phyloP scores from a whole-genome alignment of 352 stramenopile genomes.

The Globisporangium irregulare region DNA sequence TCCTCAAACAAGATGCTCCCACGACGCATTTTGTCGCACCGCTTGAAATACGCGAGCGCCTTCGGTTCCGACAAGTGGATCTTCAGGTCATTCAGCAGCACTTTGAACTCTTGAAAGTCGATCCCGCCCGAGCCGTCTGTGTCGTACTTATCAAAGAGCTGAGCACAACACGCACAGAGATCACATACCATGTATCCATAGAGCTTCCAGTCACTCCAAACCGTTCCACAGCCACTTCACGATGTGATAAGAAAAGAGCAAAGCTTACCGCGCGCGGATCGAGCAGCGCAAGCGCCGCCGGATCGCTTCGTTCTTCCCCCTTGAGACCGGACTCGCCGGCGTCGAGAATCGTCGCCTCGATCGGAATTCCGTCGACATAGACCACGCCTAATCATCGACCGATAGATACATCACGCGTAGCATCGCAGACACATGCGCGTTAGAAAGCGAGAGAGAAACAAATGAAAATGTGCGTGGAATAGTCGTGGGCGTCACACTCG shows the following conservation, averaged over 20 bases:
- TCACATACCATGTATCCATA: too few species aligned
- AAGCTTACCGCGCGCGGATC: constrained; percentile 44
- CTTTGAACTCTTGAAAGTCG: constrained; percentile 74
- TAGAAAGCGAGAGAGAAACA: neutral
- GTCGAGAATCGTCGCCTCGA: constrained; percentile 57
- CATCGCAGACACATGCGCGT: neutral
- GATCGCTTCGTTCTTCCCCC: constrained; percentile 38
- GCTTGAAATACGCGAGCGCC: constrained; percentile 72
- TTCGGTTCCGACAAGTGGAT: constrained; percentile 69
- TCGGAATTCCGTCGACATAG: constrained; percentile 72
- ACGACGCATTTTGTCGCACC: constrained; percentile 59
- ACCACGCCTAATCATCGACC: constrained; percentile 42
- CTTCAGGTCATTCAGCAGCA: constrained; percentile 56
- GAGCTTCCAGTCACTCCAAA: too few species aligned
- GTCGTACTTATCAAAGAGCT: constrained; percentile 87
- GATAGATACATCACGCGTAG: neutral
- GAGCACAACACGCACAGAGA: neutral
- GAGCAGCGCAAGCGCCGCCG: constrained; percentile 38
- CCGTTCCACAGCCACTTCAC: too few species aligned
- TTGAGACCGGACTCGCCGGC: constrained; percentile 40
- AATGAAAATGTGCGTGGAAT: neutral
- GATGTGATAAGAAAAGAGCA: neutral
- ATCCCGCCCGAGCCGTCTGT: constrained; percentile 71
- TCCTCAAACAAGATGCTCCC: constrained; percentile 80
- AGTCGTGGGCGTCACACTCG: neutral